Evolutionary conservation across 2,329 filamentous ascomycete species (phyloP), one percentile per base, ranked within the genome.

Genomic region (Fusarium tanahbumbuense): DNA sequence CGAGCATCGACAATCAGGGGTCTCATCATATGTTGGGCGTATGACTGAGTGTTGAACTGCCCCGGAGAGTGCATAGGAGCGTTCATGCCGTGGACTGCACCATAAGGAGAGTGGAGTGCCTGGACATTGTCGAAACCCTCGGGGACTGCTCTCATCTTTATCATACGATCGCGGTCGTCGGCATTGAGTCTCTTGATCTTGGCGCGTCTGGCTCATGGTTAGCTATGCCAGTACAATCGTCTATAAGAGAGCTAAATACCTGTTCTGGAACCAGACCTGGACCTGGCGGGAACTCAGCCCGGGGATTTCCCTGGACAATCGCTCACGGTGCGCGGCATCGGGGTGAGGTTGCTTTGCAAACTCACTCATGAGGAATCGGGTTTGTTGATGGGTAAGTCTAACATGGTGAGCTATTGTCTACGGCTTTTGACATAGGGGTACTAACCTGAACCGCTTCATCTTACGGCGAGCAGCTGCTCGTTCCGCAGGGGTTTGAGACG

Each of bases 261-360:
- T 89, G 81, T 98, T 98, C 81, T 98, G 94, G 81, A 98, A 98
- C 95, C 94, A 98, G 52, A 98, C 94, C 80, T 98, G 94, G 25
- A 98, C 95, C 78, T 98, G 94, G 66, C 94, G 89, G 40, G 94
- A 93, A 75, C 93, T 97, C 50, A 98, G 82, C 1, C 94, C 95
- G 32, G 95, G 94, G 47, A 98, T 98, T 78, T 98, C 93, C 68
- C 92, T 86, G 6, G 94, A 95, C 40, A 98, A 84, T 48, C 93
- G 87, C 78, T 97, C 94, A 68, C 94, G 87, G 79, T 97, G 94
- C 48, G 93, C 92, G 42, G 94, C 94, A 81, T 98, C 94, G 10
- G 94, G 94, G 78, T 98, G 94, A 25, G 94, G 93, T 78, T 98
- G 94, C 75, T 96, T 94, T 60, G 94, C 92, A 76, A 98, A 98